Base-by-base conservation (phyloP, 164 flowering plant genomes). In the Magnolia officinalis region DNA sequence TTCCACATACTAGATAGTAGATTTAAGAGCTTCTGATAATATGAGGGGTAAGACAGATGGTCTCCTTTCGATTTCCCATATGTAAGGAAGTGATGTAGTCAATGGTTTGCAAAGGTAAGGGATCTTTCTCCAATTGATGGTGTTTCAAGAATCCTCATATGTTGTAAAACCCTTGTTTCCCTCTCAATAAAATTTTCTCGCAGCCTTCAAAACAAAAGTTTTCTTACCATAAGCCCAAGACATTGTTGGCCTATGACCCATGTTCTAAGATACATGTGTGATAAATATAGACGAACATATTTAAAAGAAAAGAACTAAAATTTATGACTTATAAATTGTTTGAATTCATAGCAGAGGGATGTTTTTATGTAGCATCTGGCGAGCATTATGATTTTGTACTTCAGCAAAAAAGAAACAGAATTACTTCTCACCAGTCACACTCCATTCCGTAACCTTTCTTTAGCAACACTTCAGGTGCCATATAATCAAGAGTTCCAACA, bases 381-480 rank as follows among this genome's bases (percentile, higher is more conserved):
- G 9, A 67, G 19, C 49, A 29, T 29, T 68, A 68, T 14, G 24
- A 23, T 76, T 72, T 23, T 5, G 9, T 63, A 71, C 0, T 55
- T 13, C 10, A 16, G 29, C 20, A 13, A 55, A 52, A 74, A 74
- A 74, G 3, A 19, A 8, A 68, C 24, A 50, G 70, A 72, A 29
- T 66, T 9, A 31, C 24, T 23, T 50, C 80, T 50, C 76, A 82
- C 98, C 95, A 94, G 78, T 94, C 97, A 83, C 98, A 94, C 81
- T 94, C 97, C 86, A 92, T 88, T 75, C 98, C 97, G 79, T 92
- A 94, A 50, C 98, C 98, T 80, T 90, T 94, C 85, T 92, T 92
- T 37, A 94, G 82, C 80, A 94, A 79, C 52, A 92, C 91, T 84
- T 92, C 98, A 72, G 98, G 98, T 73, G 98, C 98, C 98, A 94